These are phyloP conservation scores for Raphanus sativus DNA, from an alignment of 345 rosid genomes.

Conservation along the genomic window DNA sequence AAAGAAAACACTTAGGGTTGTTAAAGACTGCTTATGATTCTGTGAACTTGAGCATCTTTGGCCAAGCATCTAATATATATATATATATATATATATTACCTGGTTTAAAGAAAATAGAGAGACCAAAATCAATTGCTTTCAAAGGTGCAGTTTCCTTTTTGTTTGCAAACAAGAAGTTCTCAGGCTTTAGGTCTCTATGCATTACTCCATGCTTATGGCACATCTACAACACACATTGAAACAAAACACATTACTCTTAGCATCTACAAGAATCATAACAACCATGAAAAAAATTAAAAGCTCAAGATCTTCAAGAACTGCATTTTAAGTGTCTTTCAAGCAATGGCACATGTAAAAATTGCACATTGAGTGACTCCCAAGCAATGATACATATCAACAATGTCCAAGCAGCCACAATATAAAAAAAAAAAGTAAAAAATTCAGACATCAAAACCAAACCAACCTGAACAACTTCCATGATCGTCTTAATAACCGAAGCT, in stretches of 20 bases:
- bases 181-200: conserved; percentile 93
- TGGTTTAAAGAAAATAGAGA: conserved; percentile 92
- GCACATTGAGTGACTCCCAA: background rate
- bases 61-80: background rate
- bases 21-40: background rate
- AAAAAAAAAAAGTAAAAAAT: background rate
- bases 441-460: conserved; percentile 31
- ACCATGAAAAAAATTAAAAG: background rate
- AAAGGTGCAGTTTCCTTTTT: conserved; percentile 80
- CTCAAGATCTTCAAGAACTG: background rate
- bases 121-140: conserved; percentile 95
- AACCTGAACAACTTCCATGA: conserved; percentile 5
- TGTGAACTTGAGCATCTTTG: background rate
- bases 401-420: background rate
- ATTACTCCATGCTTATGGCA: conserved; percentile 93
- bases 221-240: conserved; percentile 45
- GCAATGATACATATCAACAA: conserved; percentile 9
- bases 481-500: background rate
- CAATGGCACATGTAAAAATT: background rate
- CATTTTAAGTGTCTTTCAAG: background rate
- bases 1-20: conserved; percentile 18
- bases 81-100: conserved; percentile 44
- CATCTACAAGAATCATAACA: too few relatives aligned
- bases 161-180: conserved; percentile 87
- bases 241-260: background rate